phyloP scores from a whole-genome alignment of 192 early-diverging fungal species.

The Podochytrium sp. region DNA sequence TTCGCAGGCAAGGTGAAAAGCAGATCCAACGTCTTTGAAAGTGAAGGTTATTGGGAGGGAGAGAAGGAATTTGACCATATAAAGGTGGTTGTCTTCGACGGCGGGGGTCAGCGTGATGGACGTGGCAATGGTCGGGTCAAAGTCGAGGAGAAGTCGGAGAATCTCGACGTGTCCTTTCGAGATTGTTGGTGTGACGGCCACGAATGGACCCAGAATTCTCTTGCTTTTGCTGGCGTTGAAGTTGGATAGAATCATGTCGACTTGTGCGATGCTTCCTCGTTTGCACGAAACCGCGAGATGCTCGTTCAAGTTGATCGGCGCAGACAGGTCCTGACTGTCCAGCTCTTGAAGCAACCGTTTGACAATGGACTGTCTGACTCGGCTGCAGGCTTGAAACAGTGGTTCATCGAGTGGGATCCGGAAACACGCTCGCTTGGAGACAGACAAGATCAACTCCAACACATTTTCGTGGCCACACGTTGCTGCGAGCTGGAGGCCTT shows the following conservation, averaged over 20 bases:
- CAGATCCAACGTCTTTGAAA: neutral
- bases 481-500: neutral
- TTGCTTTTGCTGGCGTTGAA: neutral
- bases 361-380: neutral
- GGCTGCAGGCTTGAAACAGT: neutral
- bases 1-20: neutral
- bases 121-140: neutral
- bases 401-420: neutral
- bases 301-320: neutral
- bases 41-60: neutral
- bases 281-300: neutral
- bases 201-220: neutral
- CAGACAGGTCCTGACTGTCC: neutral
- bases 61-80: constrained; percentile 8
- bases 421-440: neutral
- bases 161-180: constrained; percentile 1
- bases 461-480: neutral
- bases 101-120: neutral
- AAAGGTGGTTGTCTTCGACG: neutral
- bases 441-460: neutral
- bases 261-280: neutral
- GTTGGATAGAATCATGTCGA: neutral
- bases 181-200: neutral
- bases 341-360: neutral
- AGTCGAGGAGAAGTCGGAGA: neutral